Evolutionary conservation across 2,329 filamentous ascomycete species (phyloP), one percentile per base, ranked within the genome.

Genomic region (Truncatella angustata): DNA sequence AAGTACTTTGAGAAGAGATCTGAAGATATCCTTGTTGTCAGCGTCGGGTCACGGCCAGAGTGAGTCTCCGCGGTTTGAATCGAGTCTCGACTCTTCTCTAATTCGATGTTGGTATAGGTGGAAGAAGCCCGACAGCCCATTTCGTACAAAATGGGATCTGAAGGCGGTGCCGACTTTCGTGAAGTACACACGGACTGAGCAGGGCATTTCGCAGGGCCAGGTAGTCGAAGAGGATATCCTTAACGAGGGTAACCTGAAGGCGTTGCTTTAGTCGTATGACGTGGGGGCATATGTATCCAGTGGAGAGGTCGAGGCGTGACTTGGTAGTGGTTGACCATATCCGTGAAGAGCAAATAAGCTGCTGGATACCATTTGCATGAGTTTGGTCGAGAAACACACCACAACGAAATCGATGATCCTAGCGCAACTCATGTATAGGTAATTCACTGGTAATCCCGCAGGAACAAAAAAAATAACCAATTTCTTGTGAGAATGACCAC

Each of bases 1-100:
- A 50, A 50, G 26, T 40, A 36, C 36, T 50, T 50, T 32, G 47
- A 50, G 7, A 50, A 50, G 47, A 20, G 47, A 7, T 7, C 30
- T 5, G 36, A 40, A 23, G 47, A 50, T 16, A 36, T 50, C 14
- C 36, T 42, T n/a, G 36, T 42, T 11, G 36, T 50, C 11, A 50
- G 36, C 24, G 47, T 50, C 6, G 47, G 47, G 3, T 16, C 11
- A 18, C 24, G 21, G 10, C 35, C 35, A 11, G 20, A 40, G 47
- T 50, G 32, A 30, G 47, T 50, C n/a, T n/a, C n/a, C n/a, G n/a
- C n/a, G n/a, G 28, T 14, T 32, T 32, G 28, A 32, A 32, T 9
- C 10, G 14, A 5, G 14, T 12, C 18, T 23, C 4, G 7, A 40
- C 12, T 7, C 7, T 16, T 12, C 23, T 40, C 16, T 40, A n/a